Base-by-base conservation (phyloP, 805 yeast genomes). In the Schwanniomyces sp. region DNA sequence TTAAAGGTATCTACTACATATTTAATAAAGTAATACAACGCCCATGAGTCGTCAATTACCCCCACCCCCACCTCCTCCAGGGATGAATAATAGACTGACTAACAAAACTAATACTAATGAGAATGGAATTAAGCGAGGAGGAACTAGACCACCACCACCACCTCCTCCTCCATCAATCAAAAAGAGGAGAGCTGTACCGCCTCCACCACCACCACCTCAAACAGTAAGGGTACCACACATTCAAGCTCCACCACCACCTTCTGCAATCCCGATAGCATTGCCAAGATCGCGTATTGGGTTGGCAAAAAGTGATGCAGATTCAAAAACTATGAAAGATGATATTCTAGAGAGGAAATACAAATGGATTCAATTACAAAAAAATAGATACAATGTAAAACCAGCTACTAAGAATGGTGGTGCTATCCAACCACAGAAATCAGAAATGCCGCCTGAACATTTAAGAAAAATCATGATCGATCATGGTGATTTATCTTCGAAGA, bases 401-500 rank as follows among this genome's bases (percentile, higher is more conserved):
- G 50, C 61, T 44, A 46, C 62, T 44, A 55, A 59, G 48, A 57
- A 63, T 48, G 72, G 80, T 30, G 76, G 85, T 11, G 69, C 71
- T 39, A 81, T 82, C 9, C 82, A 78, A 42, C 76, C 86, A 0
- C 77, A 76, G 9, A 88, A 88, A 59, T 77, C 83, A 1, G 91
- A 88, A 53, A 86, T 91, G 91, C 97, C 97, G 0, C 95, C 96
- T 0, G 96, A 91, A 58, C 97, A 91, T 67, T 69, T 92, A 21
- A 76, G 99, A 39, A 89, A 88, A 62, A 87, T 91, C 49, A 81
- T 92, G 61, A 77, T 78, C 43, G 89, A 84, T 51, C 96, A 90
- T 58, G 91, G 91, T 1, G 97, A 92, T 58, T 79, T 91, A 73
- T 81, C 95, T 1, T 81, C 91, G 1, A 80, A 81, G 53, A 83